phyloP scores from a whole-genome alignment of 2,329 filamentous ascomycete species.

The Aspergillus nomiae region DNA sequence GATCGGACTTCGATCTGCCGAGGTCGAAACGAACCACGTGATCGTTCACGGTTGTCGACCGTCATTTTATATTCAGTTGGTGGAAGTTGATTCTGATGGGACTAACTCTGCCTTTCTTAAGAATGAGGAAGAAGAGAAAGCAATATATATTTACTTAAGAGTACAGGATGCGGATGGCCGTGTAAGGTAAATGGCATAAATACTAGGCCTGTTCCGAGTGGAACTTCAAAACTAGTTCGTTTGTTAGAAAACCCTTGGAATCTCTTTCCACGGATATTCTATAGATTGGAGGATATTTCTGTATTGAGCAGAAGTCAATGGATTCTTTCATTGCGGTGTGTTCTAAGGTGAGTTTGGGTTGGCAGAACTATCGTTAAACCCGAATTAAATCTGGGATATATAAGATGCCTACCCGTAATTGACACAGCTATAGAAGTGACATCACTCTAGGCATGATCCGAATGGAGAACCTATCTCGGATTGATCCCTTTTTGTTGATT shows the following conservation, averaged over 20 bases:
- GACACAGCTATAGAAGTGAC: neutral
- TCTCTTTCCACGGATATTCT: neutral
- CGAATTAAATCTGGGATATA: neutral
- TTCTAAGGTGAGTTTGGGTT: neutral
- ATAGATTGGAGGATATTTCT: neutral
- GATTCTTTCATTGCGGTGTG: neutral
- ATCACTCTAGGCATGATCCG: neutral
- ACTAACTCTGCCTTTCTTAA: neutral
- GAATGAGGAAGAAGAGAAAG: neutral
- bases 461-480: neutral
- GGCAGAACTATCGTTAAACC: neutral
- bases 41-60: neutral
- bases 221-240: neutral
- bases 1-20: slow-evolving; percentile 18
- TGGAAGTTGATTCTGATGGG: neutral
- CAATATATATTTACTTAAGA: neutral
- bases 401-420: neutral
- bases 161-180: neutral
- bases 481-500: neutral
- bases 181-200: neutral
- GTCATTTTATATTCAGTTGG: neutral
- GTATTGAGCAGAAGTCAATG: neutral
- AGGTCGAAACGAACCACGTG: slow-evolving; percentile 19
- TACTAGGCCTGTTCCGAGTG: neutral
- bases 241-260: neutral